phyloP scores from a whole-genome alignment of 163 green algal species.

The Volvox carteri region DNA sequence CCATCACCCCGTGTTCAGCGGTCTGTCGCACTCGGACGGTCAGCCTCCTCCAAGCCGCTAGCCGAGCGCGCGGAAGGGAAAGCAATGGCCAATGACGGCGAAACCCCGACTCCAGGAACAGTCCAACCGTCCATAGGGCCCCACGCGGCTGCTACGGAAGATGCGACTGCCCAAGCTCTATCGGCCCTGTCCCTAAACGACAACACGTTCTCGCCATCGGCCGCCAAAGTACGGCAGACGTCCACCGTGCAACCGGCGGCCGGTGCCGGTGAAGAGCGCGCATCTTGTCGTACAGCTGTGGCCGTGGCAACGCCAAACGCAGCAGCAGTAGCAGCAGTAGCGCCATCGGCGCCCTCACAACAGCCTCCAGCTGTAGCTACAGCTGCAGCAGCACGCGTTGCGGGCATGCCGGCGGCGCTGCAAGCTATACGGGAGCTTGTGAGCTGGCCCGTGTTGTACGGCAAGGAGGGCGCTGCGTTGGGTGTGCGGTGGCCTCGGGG shows the following conservation, averaged over 20 bases:
- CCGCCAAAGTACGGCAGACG: background rate
- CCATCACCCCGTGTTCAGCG: too few relatives aligned
- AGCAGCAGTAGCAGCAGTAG: background rate
- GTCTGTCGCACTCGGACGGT: too few relatives aligned
- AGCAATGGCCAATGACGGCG: background rate
- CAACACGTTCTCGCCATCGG: background rate
- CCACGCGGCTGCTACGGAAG: background rate
- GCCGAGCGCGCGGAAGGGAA: too few relatives aligned
- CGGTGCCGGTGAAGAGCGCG: background rate
- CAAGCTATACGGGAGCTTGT: slow-evolving; percentile 74
- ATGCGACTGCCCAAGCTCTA: background rate
- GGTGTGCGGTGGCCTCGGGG: slow-evolving; percentile 90
- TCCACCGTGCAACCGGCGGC: background rate
- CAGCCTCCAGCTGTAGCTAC: background rate
- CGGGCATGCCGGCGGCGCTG: slow-evolving; percentile 56
- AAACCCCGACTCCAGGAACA: background rate
- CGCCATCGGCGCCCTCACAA: too few relatives aligned
- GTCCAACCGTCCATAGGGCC: background rate
- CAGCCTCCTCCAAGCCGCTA: background rate
- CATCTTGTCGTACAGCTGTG: background rate
- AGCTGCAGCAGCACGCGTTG: slow-evolving; percentile 25
- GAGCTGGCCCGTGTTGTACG: slow-evolving; percentile 67
- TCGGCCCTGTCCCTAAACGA: background rate
- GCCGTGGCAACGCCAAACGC: background rate
- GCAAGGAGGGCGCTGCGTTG: slow-evolving; percentile 46